Evolutionary conservation across 257 asterid genomes (phyloP).

Genomic region (Capsicum pubescens): DNA sequence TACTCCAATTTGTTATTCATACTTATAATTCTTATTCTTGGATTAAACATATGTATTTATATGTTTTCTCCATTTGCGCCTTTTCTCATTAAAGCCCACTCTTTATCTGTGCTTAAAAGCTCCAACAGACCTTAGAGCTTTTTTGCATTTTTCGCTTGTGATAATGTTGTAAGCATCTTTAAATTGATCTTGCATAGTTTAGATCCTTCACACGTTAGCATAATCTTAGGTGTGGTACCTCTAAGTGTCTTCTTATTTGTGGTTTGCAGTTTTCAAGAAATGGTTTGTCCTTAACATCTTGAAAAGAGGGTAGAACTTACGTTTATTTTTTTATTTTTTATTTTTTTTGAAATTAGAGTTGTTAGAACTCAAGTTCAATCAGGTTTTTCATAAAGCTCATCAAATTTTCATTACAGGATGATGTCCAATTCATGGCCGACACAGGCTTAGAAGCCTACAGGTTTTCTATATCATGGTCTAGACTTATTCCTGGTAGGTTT

Average conservation of each 20-base stretch:
- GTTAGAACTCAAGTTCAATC: not conserved
- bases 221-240: not conserved
- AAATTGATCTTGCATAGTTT: not conserved
- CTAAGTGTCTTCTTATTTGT: not conserved
- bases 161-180: not conserved
- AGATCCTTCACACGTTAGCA: not conserved
- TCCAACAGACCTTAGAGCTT: too few relatives aligned
- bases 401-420: not conserved
- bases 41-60: too few relatives aligned
- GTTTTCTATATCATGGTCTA: constrained; percentile 40
- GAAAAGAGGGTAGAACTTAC: not conserved
- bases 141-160: too few relatives aligned
- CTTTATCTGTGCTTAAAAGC: too few relatives aligned
- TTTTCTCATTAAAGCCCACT: too few relatives aligned
- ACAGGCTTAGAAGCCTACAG: not conserved
- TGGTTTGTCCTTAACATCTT: not conserved
- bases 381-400: not conserved
- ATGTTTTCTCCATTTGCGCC: too few relatives aligned
- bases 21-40: too few relatives aligned
- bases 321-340: too few relatives aligned
- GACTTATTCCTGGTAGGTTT: constrained; percentile 40
- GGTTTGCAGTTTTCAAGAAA: not conserved
- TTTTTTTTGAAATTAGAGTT: not conserved
- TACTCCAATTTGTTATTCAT: too few relatives aligned
- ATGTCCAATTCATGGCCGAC: constrained; percentile 11